Evolutionary conservation across 2,329 filamentous ascomycete genomes (phyloP), one percentile per base, ranked within the genome.

Genomic region (Neofusicoccum cordaticola): DNA sequence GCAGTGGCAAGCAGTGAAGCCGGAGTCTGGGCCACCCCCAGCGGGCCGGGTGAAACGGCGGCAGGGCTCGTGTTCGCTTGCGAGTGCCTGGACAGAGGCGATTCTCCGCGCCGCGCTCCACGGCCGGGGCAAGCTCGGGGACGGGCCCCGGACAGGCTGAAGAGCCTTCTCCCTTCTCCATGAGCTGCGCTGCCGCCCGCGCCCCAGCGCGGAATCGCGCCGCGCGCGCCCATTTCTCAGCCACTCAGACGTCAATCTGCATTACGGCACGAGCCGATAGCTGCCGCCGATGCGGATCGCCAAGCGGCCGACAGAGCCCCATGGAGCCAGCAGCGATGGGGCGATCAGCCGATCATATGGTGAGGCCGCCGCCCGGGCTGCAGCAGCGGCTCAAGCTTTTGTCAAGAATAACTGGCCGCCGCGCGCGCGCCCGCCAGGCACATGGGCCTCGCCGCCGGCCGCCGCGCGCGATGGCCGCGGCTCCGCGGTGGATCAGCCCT

Each of bases 311-410:
- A 50, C 41, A 15, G 15, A 37, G 56, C 56, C 22, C 31, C 22
- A 15, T 17, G 37, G n/a, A 31, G n/a, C 27, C 17, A 17, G 12
- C n/a, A 9, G 42, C 17, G 58, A 62, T 62, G 44, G 58, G 58
- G 34, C 58, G 44, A 62, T 62, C 58, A 62, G 58, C 58, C 58
- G 58, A 62, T 62, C 44, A 19, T 41, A 51, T 48, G 58, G 44
- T 50, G 45, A 62, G 44, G 12, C 44, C 57, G 50, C 57, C 41
- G 35, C 53, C 22, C 22, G 22, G 22, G 22, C 22, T 22, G 53
- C 53, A 7, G 27, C 27, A 31, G 27, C 53, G 56, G 11, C 53
- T 11, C n/a, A 45, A 35, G 22, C 53, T 45, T 57, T 35, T 22
- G 41, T 17, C 37, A 15, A 15, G 9, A 22, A 15, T 8, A n/a